A percentile compares a stretch with the other conserved stretches of the same genome.
These are phyloP conservation scores for Fagopyrum esculentum DNA, from an alignment of 148 eudicot species.

Conservation along the genomic window DNA sequence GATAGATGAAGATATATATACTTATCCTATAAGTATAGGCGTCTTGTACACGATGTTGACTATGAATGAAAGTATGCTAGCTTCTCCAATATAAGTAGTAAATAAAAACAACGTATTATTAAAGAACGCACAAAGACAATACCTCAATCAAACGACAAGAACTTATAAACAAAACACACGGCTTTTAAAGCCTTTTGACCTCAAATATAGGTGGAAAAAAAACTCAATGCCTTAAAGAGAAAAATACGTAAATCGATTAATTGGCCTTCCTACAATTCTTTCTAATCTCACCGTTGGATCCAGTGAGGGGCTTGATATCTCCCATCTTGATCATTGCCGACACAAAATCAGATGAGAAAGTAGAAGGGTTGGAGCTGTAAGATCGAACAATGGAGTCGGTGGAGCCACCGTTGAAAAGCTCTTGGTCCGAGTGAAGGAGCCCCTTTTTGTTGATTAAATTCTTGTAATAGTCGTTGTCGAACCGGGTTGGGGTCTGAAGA, in stretches of 20 bases:
- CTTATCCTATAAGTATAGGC: too few relatives aligned
- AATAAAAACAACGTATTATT: too few relatives aligned
- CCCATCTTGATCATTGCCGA: constrained; percentile 56
- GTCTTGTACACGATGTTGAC: too few relatives aligned
- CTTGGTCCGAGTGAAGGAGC: constrained; percentile 58
- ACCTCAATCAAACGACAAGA: background rate
- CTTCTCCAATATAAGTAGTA: too few relatives aligned
- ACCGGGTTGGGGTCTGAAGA: constrained; percentile 32
- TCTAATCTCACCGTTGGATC: constrained; percentile 53
- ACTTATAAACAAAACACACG: background rate
- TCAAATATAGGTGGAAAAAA: background rate
- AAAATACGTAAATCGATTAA: constrained; percentile 9
- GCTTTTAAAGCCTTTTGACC: background rate
- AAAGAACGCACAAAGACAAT: background rate
- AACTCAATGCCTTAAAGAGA: background rate
- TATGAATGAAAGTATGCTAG: too few relatives aligned
- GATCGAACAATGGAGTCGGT: constrained; percentile 35
- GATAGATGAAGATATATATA: too few relatives aligned
- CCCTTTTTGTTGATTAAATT: constrained; percentile 31
- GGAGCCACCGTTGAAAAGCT: constrained; percentile 48
- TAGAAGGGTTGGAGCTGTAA: constrained; percentile 18
- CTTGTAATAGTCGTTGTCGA: constrained; percentile 43
- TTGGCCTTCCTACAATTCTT: constrained; percentile 56
- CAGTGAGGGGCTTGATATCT: constrained; percentile 56
- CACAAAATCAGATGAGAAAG: constrained; percentile 36